A percentile compares a stretch with the other conserved stretches of the same genome.
Evolutionary conservation across 768 basidiomycete species (phyloP).

Genomic region (Lactifluus subvellereus): DNA sequence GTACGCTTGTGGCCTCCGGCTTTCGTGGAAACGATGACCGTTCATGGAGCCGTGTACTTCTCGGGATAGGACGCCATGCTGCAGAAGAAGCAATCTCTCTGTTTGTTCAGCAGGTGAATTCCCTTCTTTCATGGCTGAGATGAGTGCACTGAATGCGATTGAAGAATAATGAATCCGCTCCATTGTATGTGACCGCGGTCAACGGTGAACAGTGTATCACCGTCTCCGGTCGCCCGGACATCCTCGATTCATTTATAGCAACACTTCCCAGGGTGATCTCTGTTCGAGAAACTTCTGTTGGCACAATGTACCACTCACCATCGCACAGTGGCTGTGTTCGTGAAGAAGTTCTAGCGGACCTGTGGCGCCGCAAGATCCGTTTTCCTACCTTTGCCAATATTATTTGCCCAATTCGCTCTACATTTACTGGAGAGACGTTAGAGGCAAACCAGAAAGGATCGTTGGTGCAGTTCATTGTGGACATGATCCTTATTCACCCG

Average conservation of each 20-base stretch:
- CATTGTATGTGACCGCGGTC: constrained; percentile 47
- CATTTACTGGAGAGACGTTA: constrained; percentile 15
- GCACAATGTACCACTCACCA: constrained; percentile 49
- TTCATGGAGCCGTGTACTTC: constrained; percentile 45
- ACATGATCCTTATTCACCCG: constrained; percentile 21
- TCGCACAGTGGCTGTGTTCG: constrained; percentile 32
- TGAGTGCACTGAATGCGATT: constrained; percentile 23
- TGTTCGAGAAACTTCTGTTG: constrained; percentile 41
- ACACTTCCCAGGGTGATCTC: constrained; percentile 34
- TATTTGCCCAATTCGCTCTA: constrained; percentile 22
- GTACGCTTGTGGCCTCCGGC: constrained; percentile 13
- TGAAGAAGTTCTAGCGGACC: constrained; percentile 40
- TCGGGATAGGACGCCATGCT: constrained; percentile 30
- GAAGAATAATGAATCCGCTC: constrained; percentile 11
- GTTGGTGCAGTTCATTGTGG: constrained; percentile 17
- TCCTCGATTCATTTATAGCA: constrained; percentile 40
- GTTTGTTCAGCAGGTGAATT: constrained; percentile 26
- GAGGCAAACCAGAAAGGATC: constrained; percentile 2
- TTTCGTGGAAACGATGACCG: constrained; percentile 26
- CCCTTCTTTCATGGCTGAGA: not conserved
- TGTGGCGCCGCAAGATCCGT: constrained; percentile 38
- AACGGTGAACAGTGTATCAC: constrained; percentile 45
- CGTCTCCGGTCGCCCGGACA: constrained; percentile 52
- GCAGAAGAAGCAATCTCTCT: constrained; percentile 29
- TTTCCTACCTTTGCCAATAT: constrained; percentile 48